phyloP scores from a whole-genome alignment of 345 rosid species.

The Draba incana region DNA sequence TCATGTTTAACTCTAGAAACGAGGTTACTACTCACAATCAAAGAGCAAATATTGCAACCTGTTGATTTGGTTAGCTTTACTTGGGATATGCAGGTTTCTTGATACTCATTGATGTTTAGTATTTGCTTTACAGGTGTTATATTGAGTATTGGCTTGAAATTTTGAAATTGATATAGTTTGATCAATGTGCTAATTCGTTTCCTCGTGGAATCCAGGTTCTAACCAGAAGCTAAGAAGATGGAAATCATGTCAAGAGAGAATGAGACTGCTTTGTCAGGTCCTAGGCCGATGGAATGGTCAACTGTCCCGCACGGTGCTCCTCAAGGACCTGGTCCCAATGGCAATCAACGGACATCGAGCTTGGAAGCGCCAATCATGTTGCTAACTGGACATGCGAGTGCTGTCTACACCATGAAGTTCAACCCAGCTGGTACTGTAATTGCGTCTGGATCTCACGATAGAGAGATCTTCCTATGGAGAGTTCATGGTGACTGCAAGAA shows the following conservation, averaged over 20 bases:
- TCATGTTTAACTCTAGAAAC: not conserved
- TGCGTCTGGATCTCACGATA: constrained; percentile 97
- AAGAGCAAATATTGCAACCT: not conserved
- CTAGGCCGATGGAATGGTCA: constrained; percentile 95
- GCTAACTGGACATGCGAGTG: constrained; percentile 82
- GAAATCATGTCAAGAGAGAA: constrained; percentile 58
- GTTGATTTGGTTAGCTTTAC: constrained; percentile 13
- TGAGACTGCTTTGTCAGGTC: constrained; percentile 69
- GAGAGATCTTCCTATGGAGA: constrained; percentile 88
- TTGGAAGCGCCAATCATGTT: constrained; percentile 95
- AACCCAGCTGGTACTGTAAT: constrained; percentile 82
- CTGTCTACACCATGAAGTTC: constrained; percentile 87
- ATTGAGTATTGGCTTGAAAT: not conserved
- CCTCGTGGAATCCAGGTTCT: constrained; percentile 5
- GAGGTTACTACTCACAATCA: not conserved
- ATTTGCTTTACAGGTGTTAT: not conserved
- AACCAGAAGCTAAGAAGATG: constrained; percentile 43
- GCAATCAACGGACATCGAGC: constrained; percentile 73
- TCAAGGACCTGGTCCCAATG: constrained; percentile 52
- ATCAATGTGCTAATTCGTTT: constrained; percentile 4
- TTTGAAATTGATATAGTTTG: not conserved
- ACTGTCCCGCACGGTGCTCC: constrained; percentile 59
- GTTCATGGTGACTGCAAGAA: constrained; percentile 95
- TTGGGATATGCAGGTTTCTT: constrained; percentile 1
- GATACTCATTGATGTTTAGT: not conserved